These are phyloP conservation scores for Hyaloscypha bicolor DNA, from an alignment of 495 filamentous ascomycete genomes.

Conservation along the genomic window DNA sequence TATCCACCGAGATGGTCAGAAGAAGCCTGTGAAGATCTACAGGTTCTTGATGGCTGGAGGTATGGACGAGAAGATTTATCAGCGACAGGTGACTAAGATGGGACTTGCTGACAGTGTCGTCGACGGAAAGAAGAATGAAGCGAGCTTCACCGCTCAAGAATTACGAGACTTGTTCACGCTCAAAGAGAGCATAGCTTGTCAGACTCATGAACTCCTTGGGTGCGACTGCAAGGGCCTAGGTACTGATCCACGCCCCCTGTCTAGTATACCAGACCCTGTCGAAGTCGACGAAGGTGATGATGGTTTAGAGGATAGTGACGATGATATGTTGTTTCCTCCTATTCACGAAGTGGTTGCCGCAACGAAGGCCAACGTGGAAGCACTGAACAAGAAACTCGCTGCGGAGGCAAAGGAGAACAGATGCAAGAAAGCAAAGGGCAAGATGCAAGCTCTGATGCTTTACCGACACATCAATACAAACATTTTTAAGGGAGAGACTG, in stretches of 20 bases:
- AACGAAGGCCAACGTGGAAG: conserved; percentile 63
- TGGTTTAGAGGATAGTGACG: conserved; percentile 35
- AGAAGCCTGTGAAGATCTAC: conserved; percentile 71
- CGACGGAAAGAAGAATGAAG: conserved; percentile 57
- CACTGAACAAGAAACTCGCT: conserved; percentile 55
- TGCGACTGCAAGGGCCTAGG: conserved; percentile 64
- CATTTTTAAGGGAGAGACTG: conserved; percentile 32
- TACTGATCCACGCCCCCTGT: conserved; percentile 24
- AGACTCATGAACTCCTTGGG: conserved; percentile 72
- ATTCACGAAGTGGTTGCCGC: conserved; percentile 49
- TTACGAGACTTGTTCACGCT: conserved; percentile 72
- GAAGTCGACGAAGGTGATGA: conserved; percentile 35
- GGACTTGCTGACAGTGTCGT: conserved; percentile 49
- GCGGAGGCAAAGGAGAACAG: conserved; percentile 35
- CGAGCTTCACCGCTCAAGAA: conserved; percentile 69
- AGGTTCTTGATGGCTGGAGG: conserved; percentile 71
- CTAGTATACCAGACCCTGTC: conserved; percentile 7
- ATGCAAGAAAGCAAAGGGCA: conserved; percentile 39
- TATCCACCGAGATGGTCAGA: conserved; percentile 80
- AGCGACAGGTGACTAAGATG: conserved; percentile 77
- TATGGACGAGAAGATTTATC: conserved; percentile 83
- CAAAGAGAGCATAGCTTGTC: conserved; percentile 57
- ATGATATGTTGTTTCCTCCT: conserved; percentile 43
- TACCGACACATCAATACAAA: conserved; percentile 69
- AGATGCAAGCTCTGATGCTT: conserved; percentile 64